Percentiles rank a stretch among this genome's conserved stretches.
phyloP scores from a whole-genome alignment of 2,329 filamentous ascomycete genomes.

The Talaromyces albobiverticillius region DNA sequence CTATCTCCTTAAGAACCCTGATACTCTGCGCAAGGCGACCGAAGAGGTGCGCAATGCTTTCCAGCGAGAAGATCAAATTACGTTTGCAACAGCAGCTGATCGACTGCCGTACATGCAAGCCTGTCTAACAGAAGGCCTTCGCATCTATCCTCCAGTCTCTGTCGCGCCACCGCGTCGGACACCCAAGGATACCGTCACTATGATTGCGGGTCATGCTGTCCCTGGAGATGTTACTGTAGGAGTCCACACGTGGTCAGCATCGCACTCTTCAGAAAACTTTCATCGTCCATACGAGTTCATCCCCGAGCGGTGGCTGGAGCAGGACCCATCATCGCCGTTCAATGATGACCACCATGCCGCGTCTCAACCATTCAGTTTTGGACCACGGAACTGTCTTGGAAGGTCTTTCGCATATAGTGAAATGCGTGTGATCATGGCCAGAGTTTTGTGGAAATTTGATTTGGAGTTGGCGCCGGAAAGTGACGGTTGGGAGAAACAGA shows the following conservation, averaged over 20 bases:
- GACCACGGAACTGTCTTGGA: background rate
- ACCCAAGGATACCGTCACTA: background rate
- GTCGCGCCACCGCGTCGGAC: conserved; percentile 3
- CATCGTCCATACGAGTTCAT: background rate
- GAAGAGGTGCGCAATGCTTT: conserved; percentile 43
- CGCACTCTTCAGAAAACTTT: background rate
- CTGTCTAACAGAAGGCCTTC: conserved; percentile 41
- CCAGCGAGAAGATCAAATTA: conserved; percentile 37
- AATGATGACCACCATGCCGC: background rate
- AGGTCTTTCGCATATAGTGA: conserved; percentile 2
- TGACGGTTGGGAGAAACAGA: background rate
- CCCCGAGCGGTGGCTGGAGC: background rate
- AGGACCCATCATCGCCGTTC: background rate
- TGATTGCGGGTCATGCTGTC: conserved; percentile 7
- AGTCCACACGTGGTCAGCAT: no score
- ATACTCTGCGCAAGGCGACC: conserved; percentile 27
- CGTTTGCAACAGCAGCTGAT: conserved; percentile 23
- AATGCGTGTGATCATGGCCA: background rate
- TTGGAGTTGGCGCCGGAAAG: background rate
- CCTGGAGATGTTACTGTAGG: background rate
- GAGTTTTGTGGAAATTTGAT: conserved; percentile 2
- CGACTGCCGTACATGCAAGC: conserved; percentile 40
- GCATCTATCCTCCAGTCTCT: conserved; percentile 38
- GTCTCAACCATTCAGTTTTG: background rate
- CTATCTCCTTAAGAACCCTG: conserved; percentile 36